Conservation (phyloP, 2,329 filamentous ascomycete species). For the Aspergillus tamarii region DNA sequence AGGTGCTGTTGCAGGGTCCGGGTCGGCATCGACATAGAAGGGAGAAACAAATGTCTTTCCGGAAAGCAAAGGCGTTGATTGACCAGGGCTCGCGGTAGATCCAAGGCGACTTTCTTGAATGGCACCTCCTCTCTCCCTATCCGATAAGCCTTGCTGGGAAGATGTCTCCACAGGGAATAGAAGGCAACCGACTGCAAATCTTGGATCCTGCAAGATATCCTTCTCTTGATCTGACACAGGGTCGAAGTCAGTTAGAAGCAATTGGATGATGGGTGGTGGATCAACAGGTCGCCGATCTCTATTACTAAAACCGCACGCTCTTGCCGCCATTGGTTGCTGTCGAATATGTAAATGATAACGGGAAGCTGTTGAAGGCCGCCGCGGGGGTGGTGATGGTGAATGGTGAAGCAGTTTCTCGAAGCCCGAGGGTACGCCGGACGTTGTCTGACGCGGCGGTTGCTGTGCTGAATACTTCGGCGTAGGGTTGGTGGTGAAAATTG, state of each 20-base stretch:
- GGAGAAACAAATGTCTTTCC: conserved; percentile 47
- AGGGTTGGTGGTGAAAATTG: conserved; percentile 13
- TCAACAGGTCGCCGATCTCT: conserved; percentile 51
- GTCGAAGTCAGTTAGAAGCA: conserved; percentile 50
- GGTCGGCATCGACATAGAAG: conserved; percentile 47
- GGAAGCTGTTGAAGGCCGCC: conserved; percentile 26
- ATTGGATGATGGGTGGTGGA: conserved; percentile 51
- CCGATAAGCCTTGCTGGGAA: conserved; percentile 6
- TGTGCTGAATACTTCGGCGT: conserved; percentile 20
- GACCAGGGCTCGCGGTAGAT: conserved; percentile 20
- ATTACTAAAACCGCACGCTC: conserved; percentile 51
- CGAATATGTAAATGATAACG: conserved; percentile 48
- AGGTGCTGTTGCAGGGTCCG: conserved; percentile 47
- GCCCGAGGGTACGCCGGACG: conserved; percentile 37
- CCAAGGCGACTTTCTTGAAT: conserved; percentile 22
- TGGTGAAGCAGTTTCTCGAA: conserved; percentile 44
- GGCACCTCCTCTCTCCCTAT: conserved; percentile 9
- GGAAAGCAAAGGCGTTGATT: conserved; percentile 37
- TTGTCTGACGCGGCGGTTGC: conserved; percentile 20
- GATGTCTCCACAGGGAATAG: conserved; percentile 39
- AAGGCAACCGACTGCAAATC: conserved; percentile 49
- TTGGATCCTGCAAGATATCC: conserved; percentile 42
- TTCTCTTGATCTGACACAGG: conserved; percentile 40
- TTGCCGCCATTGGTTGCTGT: conserved; percentile 50
- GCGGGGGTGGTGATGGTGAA: conserved; percentile 24